Base-by-base conservation (phyloP, 306 rosid genomes). In the Fragaria nilgerrensis region DNA sequence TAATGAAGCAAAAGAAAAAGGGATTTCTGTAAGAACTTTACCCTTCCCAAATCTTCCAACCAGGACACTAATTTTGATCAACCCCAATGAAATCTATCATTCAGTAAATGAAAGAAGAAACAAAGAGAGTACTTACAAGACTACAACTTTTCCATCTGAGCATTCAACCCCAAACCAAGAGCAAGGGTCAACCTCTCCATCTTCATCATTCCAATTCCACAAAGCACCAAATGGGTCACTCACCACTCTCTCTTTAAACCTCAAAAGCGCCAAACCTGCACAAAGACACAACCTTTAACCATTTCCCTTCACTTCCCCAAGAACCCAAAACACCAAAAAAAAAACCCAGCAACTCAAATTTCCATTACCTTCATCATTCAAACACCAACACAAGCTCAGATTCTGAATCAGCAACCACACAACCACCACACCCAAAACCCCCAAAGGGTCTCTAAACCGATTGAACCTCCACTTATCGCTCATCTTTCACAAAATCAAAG, bases 131-230 rank as follows among this genome's bases (percentile, higher is more conserved):
- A 87, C 98, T 89, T 77, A 94, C 98, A 94, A 82, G 67, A 62
- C 79, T 16, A 92, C 89, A 23, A 94, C 98, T 78, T 78, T 81
- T 76, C 89, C 93, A 72, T 87, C 86, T 12, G 93, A 89, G 72
- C 98, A 94, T 77, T 87, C 96, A 80, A 94, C 89, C 58, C 98
- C 98, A 34, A 77, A 82, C 98, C 98, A 94, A 29, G 84, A 85
- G 85, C 97, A 94, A 2, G 91, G 90, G 78, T 79, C 84, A 79
- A 73, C 53, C 66, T 41, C 90, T 53, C 83, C 82, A 77, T 75
- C 85, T 77, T 87, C 90, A 56, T 90, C 88, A 66, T 84, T 84
- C 98, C 98, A 94, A 72, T 85, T 82, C 32, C 87, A 79, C 85
- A 94, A 85, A 87, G 97, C 88, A 58, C 79, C 89, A 73, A 86